A percentile compares a stretch with the other conserved stretches of the same genome.
phyloP scores from a whole-genome alignment of 2,329 filamentous ascomycete species.

The Mycogone perniciosa region DNA sequence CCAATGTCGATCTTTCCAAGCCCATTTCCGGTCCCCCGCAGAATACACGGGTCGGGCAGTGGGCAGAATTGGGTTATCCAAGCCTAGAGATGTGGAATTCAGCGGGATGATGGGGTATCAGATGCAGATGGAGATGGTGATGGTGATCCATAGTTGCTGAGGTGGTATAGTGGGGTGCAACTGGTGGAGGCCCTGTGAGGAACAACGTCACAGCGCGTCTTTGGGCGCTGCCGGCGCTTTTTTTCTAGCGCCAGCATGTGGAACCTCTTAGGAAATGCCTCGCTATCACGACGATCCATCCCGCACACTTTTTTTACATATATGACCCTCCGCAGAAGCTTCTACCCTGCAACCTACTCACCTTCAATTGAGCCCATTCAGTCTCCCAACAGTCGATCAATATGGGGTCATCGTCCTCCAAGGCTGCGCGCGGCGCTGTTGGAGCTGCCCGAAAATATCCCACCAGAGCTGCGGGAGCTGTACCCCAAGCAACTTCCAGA shows the following conservation, averaged over 20 bases:
- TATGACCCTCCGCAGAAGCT: background rate
- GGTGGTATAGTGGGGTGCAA: background rate
- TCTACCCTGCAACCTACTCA: background rate
- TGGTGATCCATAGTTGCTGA: too few relatives aligned
- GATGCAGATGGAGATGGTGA: too few relatives aligned
- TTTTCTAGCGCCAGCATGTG: background rate
- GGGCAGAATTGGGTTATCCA: too few relatives aligned
- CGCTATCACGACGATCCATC: background rate
- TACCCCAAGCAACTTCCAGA: constrained; percentile 16
- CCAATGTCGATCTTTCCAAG: too few relatives aligned
- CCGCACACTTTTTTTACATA: background rate
- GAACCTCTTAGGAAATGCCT: background rate
- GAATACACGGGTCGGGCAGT: too few relatives aligned
- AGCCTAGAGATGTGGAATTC: too few relatives aligned
- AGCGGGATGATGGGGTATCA: too few relatives aligned
- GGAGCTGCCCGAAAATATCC: constrained; percentile 38
- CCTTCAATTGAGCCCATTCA: background rate
- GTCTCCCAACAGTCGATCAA: background rate
- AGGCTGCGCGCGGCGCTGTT: constrained; percentile 5
- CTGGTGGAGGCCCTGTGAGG: background rate
- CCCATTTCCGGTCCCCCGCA: too few relatives aligned
- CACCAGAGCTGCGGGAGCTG: constrained; percentile 27
- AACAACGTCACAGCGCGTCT: constrained; percentile 9
- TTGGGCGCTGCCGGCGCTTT: background rate
- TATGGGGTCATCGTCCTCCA: constrained; percentile 14